Conservation (phyloP, 768 basidiomycete genomes). For the Boletellus sp. region DNA sequence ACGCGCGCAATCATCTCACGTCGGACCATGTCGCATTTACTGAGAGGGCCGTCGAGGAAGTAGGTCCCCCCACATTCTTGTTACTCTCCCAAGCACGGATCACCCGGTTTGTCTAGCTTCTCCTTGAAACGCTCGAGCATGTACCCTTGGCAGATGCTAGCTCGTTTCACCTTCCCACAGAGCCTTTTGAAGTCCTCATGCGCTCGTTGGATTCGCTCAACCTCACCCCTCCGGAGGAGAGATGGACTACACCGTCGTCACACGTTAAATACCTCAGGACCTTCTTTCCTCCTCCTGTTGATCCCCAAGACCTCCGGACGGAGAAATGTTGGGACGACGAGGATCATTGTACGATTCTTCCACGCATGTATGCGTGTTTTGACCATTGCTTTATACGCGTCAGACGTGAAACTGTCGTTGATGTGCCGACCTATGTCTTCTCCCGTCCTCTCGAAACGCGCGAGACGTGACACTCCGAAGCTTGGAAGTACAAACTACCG, state of each 20-base stretch:
- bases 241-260: constrained; percentile 33
- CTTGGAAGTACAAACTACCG: constrained; percentile 31
- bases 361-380: constrained; percentile 17
- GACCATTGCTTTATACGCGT: not conserved
- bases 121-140: constrained; percentile 36
- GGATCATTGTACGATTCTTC: constrained; percentile 30
- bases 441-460: constrained; percentile 42
- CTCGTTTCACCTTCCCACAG: constrained; percentile 49
- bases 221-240: constrained; percentile 42
- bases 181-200: constrained; percentile 49
- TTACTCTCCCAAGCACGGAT: not conserved
- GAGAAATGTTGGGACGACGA: constrained; percentile 38
- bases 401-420: constrained; percentile 26
- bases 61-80: constrained; percentile 11
- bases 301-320: constrained; percentile 30
- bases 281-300: constrained; percentile 10
- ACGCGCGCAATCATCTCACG: constrained; percentile 50
- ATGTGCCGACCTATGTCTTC: constrained; percentile 37
- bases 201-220: constrained; percentile 31
- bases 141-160: constrained; percentile 50
- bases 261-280: constrained; percentile 18
- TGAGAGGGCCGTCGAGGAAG: constrained; percentile 45
- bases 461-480: constrained; percentile 46
- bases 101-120: constrained; percentile 34
- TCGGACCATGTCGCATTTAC: constrained; percentile 55